Evolutionary conservation across 257 asterid genomes (phyloP).

Genomic region (Solanum pennellii): DNA sequence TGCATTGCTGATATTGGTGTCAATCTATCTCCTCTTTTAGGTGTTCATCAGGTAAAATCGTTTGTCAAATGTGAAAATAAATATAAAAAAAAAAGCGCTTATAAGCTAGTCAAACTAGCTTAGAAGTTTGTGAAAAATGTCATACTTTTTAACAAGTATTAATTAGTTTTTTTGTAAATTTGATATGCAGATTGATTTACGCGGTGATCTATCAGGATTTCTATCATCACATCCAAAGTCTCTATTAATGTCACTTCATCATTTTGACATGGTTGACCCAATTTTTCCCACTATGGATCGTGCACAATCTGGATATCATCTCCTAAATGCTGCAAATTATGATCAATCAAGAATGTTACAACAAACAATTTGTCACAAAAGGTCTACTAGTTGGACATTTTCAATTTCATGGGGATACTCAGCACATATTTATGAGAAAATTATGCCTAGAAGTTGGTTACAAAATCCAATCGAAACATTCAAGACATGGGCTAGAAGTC

Average conservation of each 20-base stretch:
- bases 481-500: constrained; percentile 13
- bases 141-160: background rate
- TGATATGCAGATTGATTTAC: constrained; percentile 34
- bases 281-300: constrained; percentile 42
- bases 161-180: background rate
- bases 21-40: constrained; percentile 32
- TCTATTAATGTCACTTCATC: constrained; percentile 47
- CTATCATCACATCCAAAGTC: constrained; percentile 39
- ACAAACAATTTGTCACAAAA: constrained; percentile 41
- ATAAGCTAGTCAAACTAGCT: background rate
- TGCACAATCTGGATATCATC: constrained; percentile 28
- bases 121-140: background rate
- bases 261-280: constrained; percentile 36
- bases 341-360: constrained; percentile 48
- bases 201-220: constrained; percentile 42
- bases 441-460: constrained; percentile 39
- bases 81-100: fast-evolving
- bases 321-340: constrained; percentile 35
- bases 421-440: constrained; percentile 30
- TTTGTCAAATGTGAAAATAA: no score
- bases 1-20: constrained; percentile 66
- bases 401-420: constrained; percentile 69
- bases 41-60: constrained; percentile 44
- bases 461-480: constrained; percentile 48
- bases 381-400: constrained; percentile 28